Evolutionary conservation across 1,284 basidiomycete genomes (phyloP), one percentile per base, ranked within the genome.

Genomic region (Phlebopus sp.): DNA sequence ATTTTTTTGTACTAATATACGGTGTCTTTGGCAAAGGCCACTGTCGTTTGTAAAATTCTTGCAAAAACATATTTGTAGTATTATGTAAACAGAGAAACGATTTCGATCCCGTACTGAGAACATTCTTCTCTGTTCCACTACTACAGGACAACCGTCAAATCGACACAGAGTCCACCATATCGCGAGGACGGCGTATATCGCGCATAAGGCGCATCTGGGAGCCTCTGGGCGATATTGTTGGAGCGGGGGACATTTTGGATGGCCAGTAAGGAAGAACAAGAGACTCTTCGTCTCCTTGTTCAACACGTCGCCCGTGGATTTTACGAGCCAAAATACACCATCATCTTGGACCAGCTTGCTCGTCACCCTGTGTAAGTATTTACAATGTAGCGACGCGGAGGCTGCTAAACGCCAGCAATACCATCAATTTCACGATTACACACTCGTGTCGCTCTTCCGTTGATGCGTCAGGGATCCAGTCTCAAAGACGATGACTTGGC

Each of bases 241-340:
- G 31, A 29, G 46, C 27, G 47, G 48, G 32, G 37, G 55, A 52
- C 50, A 34, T 36, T 42, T 37, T 47, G 55, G 51, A 85, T 86
- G 83, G 75, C 82, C 46, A 84, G 77, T 40, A 83, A 83, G 63
- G 85, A 87, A 64, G 84, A 87, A 59, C 81, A 84, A 70, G 86
- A 88, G 64, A 78, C 74, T 4, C 78, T 89, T 50, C 82, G 81
- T 62, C 76, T 86, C 50, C 84, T 99, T 56, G 90, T 96, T 52
- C 93, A 97, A 68, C 86, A 92, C 72, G 92, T 97, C 61, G 84
- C 87, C 27, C 84, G 96, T 59, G 84, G 90, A 30, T 98, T 99
- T 71, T 99, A 98, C 74, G 93, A 97, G 67, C 79, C 90, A 50
- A 90, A 90, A 60, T 94, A 83, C 67, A 90, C 89, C 56, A 88